Conservation (phyloP, 495 filamentous ascomycete species). For the Neurospora sp. region DNA sequence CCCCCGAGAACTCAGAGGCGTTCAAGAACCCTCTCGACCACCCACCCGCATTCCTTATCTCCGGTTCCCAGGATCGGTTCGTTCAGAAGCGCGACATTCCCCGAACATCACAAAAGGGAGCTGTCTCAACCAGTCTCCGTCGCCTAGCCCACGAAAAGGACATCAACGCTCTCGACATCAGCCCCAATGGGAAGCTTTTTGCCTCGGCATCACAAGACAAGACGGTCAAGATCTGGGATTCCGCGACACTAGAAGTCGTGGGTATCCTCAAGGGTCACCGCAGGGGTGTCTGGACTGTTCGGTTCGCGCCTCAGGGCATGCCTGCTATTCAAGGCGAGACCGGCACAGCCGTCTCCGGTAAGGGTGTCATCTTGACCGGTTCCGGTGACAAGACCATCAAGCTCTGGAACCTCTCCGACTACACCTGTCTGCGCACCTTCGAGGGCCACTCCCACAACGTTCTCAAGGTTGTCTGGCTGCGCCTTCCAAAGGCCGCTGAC, state of each 20-base stretch:
- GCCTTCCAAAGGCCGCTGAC: constrained; percentile 33
- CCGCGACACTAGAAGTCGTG: constrained; percentile 74
- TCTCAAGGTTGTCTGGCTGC: constrained; percentile 86
- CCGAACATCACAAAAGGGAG: constrained; percentile 28
- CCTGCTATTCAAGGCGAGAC: constrained; percentile 62
- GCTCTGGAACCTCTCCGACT: constrained; percentile 89
- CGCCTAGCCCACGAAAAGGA: constrained; percentile 97
- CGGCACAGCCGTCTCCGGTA: constrained; percentile 47
- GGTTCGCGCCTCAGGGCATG: constrained; percentile 70
- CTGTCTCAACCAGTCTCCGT: constrained; percentile 56
- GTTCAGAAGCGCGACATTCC: constrained; percentile 81
- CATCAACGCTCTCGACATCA: constrained; percentile 88
- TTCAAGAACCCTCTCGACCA: constrained; percentile 58
- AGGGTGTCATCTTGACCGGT: constrained; percentile 75
- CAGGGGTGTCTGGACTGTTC: constrained; percentile 89
- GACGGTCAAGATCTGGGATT: constrained; percentile 92
- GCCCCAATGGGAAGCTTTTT: constrained; percentile 59
- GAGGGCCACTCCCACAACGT: constrained; percentile 95
- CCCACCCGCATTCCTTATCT: constrained; percentile 74
- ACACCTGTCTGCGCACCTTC: constrained; percentile 84
- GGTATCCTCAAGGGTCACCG: constrained; percentile 87
- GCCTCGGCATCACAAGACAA: constrained; percentile 94
- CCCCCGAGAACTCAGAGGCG: constrained; percentile 54
- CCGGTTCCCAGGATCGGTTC: constrained; percentile 89
- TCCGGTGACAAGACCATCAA: constrained; percentile 94